Conservation (phyloP, 2,329 filamentous ascomycete genomes). For the Zelopaecilomyces penicillatus region DNA sequence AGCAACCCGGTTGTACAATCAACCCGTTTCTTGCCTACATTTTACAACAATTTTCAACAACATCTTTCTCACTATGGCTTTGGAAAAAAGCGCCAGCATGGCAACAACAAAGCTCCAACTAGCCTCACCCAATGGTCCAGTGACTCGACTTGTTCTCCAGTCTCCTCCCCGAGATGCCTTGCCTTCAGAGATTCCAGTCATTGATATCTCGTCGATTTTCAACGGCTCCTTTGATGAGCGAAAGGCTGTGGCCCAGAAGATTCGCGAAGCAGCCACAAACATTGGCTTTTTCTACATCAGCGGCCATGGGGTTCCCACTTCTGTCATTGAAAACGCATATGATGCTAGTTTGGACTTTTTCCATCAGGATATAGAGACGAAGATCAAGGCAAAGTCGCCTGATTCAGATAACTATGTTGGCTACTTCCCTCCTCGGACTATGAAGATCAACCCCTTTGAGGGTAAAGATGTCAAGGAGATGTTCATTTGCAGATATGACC, state of each 20-base stretch:
- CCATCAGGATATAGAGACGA: slow-evolving; percentile 34
- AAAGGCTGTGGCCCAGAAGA: slow-evolving; percentile 29
- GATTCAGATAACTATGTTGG: slow-evolving; percentile 39
- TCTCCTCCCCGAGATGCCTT: slow-evolving; percentile 29
- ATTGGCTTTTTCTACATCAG: slow-evolving; percentile 49
- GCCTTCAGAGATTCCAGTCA: slow-evolving; percentile 42
- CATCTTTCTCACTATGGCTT: slow-evolving; percentile 2
- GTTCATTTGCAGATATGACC: slow-evolving; percentile 44
- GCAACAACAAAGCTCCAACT: slow-evolving; percentile 23
- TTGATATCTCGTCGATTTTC: slow-evolving; percentile 39
- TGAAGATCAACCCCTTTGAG: slow-evolving; percentile 42
- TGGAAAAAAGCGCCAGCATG: not conserved
- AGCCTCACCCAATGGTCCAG: slow-evolving; percentile 28
- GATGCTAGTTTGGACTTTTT: slow-evolving; percentile 37
- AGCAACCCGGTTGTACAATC: too few relatives aligned
- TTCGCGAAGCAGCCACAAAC: slow-evolving; percentile 38
- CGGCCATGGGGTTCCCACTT: slow-evolving; percentile 37
- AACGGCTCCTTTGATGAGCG: slow-evolving; percentile 26
- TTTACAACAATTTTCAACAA: too few relatives aligned
- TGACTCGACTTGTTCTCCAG: slow-evolving; percentile 26
- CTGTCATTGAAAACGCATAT: slow-evolving; percentile 21
- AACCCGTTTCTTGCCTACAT: too few relatives aligned
- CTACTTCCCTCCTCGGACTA: slow-evolving; percentile 32
- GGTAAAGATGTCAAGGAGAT: slow-evolving; percentile 43
- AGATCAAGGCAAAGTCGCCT: slow-evolving; percentile 27